Evolutionary conservation across 148 eudicot species (phyloP).

Genomic region (Oxyria digyna): DNA sequence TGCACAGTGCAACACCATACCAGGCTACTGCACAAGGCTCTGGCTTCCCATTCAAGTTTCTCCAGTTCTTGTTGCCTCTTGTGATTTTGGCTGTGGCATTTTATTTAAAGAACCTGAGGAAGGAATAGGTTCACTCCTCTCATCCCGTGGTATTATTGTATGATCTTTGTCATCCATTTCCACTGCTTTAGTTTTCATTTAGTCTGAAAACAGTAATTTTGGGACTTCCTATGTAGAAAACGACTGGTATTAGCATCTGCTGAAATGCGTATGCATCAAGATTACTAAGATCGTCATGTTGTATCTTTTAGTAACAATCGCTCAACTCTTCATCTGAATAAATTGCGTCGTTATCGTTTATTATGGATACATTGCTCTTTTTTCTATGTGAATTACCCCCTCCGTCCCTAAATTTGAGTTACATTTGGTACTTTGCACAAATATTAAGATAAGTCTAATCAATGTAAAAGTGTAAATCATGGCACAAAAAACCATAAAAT

Average conservation of each 20-base stretch:
- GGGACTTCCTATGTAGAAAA: background rate
- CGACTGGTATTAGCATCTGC: background rate
- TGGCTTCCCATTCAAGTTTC: slow-evolving; percentile 15
- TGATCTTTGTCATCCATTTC: background rate
- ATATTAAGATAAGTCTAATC: no score
- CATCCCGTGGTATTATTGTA: no score
- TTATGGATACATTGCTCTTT: background rate
- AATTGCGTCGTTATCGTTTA: background rate
- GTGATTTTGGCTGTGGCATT: slow-evolving; percentile 21
- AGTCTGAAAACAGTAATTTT: background rate
- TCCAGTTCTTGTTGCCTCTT: slow-evolving; percentile 26
- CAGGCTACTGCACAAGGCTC: slow-evolving; percentile 13
- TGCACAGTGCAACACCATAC: slow-evolving; percentile 3
- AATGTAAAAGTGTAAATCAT: no score
- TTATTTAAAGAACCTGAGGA: slow-evolving; percentile 18
- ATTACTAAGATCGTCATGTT: background rate
- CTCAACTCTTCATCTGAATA: background rate
- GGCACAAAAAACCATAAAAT: no score
- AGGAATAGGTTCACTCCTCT: slow-evolving; percentile 7
- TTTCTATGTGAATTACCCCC: no score
- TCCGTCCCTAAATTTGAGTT: no score
- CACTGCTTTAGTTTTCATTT: background rate
- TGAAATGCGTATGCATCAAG: background rate
- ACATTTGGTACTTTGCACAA: no score
- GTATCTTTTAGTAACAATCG: background rate